These are phyloP conservation scores for Brassica incana DNA, from an alignment of 345 rosid species.

Conservation along the genomic window DNA sequence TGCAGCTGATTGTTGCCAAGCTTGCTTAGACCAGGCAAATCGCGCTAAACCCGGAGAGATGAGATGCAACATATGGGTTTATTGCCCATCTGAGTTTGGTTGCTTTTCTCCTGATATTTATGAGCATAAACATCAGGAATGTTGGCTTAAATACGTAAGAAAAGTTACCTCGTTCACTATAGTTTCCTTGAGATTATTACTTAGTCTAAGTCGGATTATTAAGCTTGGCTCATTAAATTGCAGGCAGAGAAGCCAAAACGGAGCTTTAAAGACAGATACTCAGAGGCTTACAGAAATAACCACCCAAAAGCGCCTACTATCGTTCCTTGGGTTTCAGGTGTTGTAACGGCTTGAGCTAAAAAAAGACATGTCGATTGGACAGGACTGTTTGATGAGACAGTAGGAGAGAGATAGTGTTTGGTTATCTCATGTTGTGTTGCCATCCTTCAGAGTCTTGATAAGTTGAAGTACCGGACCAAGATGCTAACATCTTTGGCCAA, in stretches of 20 bases:
- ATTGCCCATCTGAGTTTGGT: conserved; percentile 84
- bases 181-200: conserved; percentile 8
- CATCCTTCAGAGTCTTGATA: conserved; percentile 17
- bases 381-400: conserved; percentile 20
- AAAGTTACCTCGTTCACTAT: background rate
- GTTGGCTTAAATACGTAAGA: conserved; percentile 97
- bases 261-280: conserved; percentile 74
- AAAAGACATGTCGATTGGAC: background rate
- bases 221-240: conserved; percentile 21
- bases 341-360: conserved; percentile 48
- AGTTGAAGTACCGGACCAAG: conserved; percentile 18
- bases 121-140: conserved; percentile 78
- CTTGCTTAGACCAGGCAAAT: conserved; percentile 90
- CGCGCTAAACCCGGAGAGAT: conserved; percentile 73
- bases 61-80: conserved; percentile 96
- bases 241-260: conserved; percentile 81
- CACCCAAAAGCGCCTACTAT: conserved; percentile 81
- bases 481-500: conserved; percentile 34
- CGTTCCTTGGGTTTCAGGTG: conserved; percentile 97
- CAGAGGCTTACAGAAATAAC: conserved; percentile 69
- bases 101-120: conserved; percentile 92
- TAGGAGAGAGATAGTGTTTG: conserved; percentile 21
- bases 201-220: background rate
- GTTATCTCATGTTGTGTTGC: background rate
- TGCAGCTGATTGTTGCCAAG: conserved; percentile 98